phyloP scores from a whole-genome alignment of 495 filamentous ascomycete species.

The Penicillium malachiteum region DNA sequence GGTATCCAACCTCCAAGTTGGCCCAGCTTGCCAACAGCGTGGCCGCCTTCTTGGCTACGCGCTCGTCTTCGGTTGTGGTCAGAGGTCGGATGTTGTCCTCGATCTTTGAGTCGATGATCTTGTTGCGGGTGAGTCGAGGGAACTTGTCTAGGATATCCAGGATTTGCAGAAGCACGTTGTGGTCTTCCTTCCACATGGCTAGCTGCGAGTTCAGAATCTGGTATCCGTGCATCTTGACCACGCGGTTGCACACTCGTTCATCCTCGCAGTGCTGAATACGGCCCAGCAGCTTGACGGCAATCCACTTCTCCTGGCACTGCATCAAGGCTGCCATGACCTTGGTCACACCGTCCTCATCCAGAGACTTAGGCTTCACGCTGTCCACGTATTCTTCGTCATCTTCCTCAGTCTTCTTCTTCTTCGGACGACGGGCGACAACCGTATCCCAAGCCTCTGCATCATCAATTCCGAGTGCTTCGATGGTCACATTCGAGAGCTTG shows the following conservation, averaged over 20 bases:
- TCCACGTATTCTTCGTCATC: conserved; percentile 97
- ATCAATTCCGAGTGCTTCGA: conserved; percentile 95
- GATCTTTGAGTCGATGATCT: conserved; percentile 95
- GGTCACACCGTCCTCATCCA: conserved; percentile 86
- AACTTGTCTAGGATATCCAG: conserved; percentile 87
- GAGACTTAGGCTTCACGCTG: conserved; percentile 75
- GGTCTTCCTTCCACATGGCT: conserved; percentile 79
- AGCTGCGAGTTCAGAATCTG: conserved; percentile 87
- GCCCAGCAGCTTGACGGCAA: conserved; percentile 88
- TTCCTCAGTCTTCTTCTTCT: conserved; percentile 91
- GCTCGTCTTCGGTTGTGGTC: conserved; percentile 65
- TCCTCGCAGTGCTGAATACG: conserved; percentile 90
- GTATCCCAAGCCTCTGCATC: conserved; percentile 91
- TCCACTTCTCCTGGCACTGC: conserved; percentile 99
- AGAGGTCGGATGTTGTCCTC: conserved; percentile 77
- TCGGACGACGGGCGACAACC: conserved; percentile 79
- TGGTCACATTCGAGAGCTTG: conserved; percentile 83
- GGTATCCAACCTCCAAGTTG: conserved; percentile 86
- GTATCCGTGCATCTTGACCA: conserved; percentile 96
- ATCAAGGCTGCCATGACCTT: conserved; percentile 99
- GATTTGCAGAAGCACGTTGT: conserved; percentile 84
- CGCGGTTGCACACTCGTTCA: conserved; percentile 81
- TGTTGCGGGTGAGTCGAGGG: conserved; percentile 91
- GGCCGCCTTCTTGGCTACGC: conserved; percentile 68
- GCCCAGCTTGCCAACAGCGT: conserved; percentile 81